Base-by-base conservation (phyloP, 257 asterid species). In the Salvia splendens region DNA sequence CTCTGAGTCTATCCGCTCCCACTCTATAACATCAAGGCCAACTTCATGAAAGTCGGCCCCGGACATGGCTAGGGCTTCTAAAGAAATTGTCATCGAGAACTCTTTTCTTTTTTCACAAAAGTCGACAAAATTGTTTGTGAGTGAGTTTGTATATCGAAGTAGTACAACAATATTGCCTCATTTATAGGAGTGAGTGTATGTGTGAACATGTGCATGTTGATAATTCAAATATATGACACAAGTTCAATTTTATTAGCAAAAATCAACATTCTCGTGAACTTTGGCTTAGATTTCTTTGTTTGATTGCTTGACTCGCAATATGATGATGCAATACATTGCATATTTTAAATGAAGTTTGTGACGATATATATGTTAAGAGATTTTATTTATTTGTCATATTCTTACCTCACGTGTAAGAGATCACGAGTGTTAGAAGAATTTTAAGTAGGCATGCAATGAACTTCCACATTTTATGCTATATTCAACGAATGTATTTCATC, bases 31-130 rank as follows among this genome's bases (percentile, higher is more conserved):
- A 45, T 61, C 61, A 10, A 72, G 24, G 24, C 77, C 77, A 12
- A 51, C 68, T 61, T 80, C 78, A 1, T 16, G 50, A 32, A 61
- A 78, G 42, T 74, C 36, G 43, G 72, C 81, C 15, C 90, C 86
- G 1, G 78, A 62, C 87, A 85, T 82, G 38, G 87, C 86, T 65
- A 82, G 56, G 16, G 87, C 87, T 73, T 82, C 90, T 42, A 82
- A 67, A 14, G 90, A 82, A 49, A 62, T 14, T 0, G 64, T 47
- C 90, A 78, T 81, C 8, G 30, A 24, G 30, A 24, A 20, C 24
- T 20, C 6, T 38, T 33, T 81, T 5, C 5, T 30, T 33, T 54
- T 33, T 5, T 33, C 36, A 33, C 36, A 33, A 33, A 1, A 7
- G 24, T 20, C 24, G 5, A 5, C 30, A n/a, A 53, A 47, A 53